A percentile compares a stretch with the other conserved stretches of the same genome.
Evolutionary conservation across 129 eudicot species (phyloP).

Genomic region (Tagetes erecta): DNA sequence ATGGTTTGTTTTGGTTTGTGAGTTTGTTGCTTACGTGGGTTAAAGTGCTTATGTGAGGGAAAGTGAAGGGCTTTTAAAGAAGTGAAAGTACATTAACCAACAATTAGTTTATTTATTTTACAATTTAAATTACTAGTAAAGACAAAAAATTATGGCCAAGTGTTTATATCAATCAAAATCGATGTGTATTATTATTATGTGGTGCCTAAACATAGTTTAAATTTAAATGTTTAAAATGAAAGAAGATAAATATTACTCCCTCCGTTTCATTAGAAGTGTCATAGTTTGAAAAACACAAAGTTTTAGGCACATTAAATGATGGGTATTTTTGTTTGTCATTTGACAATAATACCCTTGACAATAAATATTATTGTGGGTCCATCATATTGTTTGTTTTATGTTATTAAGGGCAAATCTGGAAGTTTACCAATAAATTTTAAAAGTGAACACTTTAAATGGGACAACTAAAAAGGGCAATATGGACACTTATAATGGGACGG

Average conservation of each 20-base stretch:
- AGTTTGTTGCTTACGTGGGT: constrained; percentile 8
- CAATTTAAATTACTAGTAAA: neutral
- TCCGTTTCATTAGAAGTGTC: too few relatives aligned
- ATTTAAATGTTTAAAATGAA: neutral
- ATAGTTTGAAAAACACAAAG: too few relatives aligned
- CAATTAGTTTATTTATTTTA: neutral
- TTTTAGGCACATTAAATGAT: too few relatives aligned
- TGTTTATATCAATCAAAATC: neutral
- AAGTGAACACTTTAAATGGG: too few relatives aligned
- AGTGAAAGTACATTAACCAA: constrained; percentile 4
- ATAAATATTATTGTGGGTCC: too few relatives aligned
- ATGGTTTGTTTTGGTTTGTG: constrained; percentile 2
- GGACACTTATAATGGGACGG: too few relatives aligned
- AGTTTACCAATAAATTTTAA: too few relatives aligned
- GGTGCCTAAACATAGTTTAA: neutral
- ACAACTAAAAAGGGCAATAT: too few relatives aligned
- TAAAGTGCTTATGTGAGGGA: constrained; percentile 22
- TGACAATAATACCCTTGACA: too few relatives aligned
- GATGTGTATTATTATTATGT: neutral
- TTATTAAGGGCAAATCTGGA: too few relatives aligned
- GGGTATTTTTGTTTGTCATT: too few relatives aligned
- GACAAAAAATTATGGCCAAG: constrained; percentile 12
- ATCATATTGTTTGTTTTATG: too few relatives aligned
- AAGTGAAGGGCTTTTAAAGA: constrained; percentile 23
- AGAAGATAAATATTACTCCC: neutral